These are phyloP conservation scores for Tetragonia tetragonoides DNA, from an alignment of 148 eudicot genomes.

Conservation along the genomic window DNA sequence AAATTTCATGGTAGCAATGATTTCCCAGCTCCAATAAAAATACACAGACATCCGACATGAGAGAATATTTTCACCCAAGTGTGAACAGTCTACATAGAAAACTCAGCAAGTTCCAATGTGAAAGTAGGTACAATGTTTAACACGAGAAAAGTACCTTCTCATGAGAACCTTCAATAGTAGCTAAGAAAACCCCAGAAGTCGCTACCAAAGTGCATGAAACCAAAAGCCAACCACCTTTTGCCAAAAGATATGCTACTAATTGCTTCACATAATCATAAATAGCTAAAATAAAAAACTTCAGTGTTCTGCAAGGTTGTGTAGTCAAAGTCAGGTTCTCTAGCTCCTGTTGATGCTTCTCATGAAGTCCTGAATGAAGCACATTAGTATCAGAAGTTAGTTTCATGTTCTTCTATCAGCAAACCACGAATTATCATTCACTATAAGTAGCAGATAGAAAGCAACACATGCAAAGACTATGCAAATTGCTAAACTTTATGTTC, in stretches of 20 bases:
- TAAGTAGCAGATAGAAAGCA: background rate
- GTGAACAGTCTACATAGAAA: background rate
- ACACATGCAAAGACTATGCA: background rate
- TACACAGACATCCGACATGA: background rate
- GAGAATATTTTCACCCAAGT: background rate
- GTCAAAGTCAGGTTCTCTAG: constrained; percentile 69
- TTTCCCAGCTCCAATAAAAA: background rate
- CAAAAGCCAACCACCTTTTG: constrained; percentile 64
- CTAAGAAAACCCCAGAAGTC: constrained; percentile 41
- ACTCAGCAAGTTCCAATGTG: background rate
- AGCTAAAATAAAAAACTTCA: constrained; percentile 70
- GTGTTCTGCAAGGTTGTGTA: constrained; percentile 70
- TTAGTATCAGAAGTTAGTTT: constrained; percentile 15
- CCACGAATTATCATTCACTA: background rate
- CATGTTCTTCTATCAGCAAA: background rate
- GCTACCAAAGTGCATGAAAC: constrained; percentile 46
- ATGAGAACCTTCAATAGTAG: constrained; percentile 73
- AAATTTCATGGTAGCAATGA: background rate
- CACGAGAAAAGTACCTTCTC: constrained; percentile 57
- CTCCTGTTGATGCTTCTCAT: constrained; percentile 63
- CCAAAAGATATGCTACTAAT: constrained; percentile 56
- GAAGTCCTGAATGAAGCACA: constrained; percentile 55
- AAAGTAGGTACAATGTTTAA: background rate
- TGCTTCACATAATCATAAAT: constrained; percentile 51
- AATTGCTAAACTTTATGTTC: background rate